These are phyloP conservation scores for Phaeosphaeriaceae sp. DNA, from an alignment of 2,329 filamentous ascomycete genomes.

Conservation along the genomic window DNA sequence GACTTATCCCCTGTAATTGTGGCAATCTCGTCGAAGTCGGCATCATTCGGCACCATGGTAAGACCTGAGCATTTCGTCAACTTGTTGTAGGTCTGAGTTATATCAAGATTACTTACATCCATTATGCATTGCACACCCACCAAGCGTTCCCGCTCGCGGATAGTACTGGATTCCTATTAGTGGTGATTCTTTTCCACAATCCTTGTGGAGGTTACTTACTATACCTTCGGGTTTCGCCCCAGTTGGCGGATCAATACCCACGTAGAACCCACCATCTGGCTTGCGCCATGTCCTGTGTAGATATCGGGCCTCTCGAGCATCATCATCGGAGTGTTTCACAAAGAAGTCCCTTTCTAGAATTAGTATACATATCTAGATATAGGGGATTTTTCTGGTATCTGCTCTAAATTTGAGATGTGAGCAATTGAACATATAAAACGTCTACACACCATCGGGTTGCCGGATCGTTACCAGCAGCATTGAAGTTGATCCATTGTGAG, in stretches of 20 bases:
- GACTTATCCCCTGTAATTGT: conserved; percentile 63
- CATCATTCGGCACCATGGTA: conserved; percentile 61
- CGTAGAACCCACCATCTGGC: conserved; percentile 59
- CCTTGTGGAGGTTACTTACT: conserved; percentile 31
- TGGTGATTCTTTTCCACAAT: background rate
- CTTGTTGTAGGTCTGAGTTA: background rate
- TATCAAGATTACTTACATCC: conserved; percentile 50
- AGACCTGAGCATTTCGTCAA: conserved; percentile 2
- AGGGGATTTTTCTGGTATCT: too few relatives aligned
- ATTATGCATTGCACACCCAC: conserved; percentile 67
- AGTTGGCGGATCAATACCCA: conserved; percentile 58
- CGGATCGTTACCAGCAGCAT: conserved; percentile 61
- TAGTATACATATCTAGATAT: too few relatives aligned
- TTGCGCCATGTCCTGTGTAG: conserved; percentile 64
- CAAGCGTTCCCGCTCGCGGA: conserved; percentile 63
- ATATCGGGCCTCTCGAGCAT: conserved; percentile 59
- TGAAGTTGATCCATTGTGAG: conserved; percentile 57
- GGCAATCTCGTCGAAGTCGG: conserved; percentile 65
- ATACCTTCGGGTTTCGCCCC: conserved; percentile 60
- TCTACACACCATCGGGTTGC: conserved; percentile 53
- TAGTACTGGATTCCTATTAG: conserved; percentile 50
- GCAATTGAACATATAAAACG: background rate
- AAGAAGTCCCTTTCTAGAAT: conserved; percentile 60
- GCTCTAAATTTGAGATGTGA: too few relatives aligned
- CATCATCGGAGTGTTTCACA: conserved; percentile 64